phyloP scores from a whole-genome alignment of 345 rosid genomes.

The Microcos paniculata region DNA sequence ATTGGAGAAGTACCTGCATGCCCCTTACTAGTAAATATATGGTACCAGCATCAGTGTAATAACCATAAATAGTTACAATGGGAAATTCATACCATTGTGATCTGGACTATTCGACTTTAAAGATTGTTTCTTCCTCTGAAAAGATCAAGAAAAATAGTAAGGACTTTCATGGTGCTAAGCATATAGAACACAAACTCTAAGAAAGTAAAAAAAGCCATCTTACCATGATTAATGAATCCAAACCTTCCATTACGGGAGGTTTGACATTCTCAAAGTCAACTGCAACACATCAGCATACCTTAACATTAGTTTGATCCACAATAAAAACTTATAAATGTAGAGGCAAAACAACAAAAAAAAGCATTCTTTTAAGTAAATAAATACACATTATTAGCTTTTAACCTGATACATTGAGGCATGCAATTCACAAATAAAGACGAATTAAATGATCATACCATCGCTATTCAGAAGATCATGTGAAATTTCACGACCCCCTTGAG shows the following conservation, averaged over 20 bases:
- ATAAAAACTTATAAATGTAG: neutral
- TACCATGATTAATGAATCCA: slow-evolving; percentile 58
- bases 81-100: slow-evolving; percentile 53
- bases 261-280: slow-evolving; percentile 61
- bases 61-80: neutral
- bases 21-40: slow-evolving; percentile 14
- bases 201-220: slow-evolving; percentile 23
- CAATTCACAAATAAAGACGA: neutral
- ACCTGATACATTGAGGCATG: neutral
- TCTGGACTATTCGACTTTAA: slow-evolving; percentile 47
- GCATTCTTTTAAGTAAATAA: neutral
- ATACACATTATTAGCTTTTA: neutral
- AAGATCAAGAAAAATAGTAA: neutral
- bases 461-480: slow-evolving; percentile 51
- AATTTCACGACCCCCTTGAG: slow-evolving; percentile 68
- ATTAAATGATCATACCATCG: slow-evolving; percentile 37
- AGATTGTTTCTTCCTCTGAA: slow-evolving; percentile 47
- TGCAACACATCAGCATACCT: slow-evolving; percentile 24
- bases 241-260: slow-evolving; percentile 76
- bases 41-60: neutral
- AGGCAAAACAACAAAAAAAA: neutral
- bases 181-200: slow-evolving; percentile 21
- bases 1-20: slow-evolving; percentile 52
- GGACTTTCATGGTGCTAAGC: neutral
- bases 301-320: neutral